Evolutionary conservation across 352 stramenopile species (phyloP).

Genomic region (Blastocystis sp.): DNA sequence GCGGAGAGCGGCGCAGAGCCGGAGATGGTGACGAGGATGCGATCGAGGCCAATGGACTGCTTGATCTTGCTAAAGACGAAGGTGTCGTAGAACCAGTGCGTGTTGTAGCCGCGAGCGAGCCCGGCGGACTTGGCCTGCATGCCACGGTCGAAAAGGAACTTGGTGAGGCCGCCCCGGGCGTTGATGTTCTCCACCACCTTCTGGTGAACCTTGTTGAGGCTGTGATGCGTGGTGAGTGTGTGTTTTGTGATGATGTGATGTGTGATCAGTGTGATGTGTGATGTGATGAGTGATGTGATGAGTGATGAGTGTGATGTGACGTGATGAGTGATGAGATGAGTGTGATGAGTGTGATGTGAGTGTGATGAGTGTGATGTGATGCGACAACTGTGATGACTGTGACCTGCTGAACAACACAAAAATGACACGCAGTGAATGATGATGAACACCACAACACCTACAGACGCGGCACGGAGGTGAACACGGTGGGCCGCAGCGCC

Average conservation of each 20-base stretch:
- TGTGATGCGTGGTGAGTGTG: not conserved
- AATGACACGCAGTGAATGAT: not conserved
- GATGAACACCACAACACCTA: not conserved
- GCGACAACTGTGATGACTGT: too few species aligned
- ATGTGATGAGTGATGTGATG: not conserved
- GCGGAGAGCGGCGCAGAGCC: conserved; percentile 49
- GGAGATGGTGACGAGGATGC: conserved; percentile 24
- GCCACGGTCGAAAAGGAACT: conserved; percentile 78
- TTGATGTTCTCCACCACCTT: conserved; percentile 66
- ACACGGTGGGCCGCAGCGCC: conserved; percentile 41
- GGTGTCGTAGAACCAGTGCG: conserved; percentile 72
- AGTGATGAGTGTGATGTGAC: too few species aligned
- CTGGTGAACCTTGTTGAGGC: conserved; percentile 55
- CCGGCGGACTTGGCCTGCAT: conserved; percentile 75
- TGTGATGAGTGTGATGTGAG: too few species aligned
- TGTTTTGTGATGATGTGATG: not conserved
- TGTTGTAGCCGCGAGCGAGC: conserved; percentile 75
- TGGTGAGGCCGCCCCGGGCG: conserved; percentile 75
- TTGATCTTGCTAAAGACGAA: conserved; percentile 39
- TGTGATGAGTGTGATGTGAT: too few species aligned
- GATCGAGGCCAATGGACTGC: conserved; percentile 11
- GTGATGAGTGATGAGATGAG: not conserved
- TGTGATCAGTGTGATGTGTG: not conserved
- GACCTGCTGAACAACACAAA: not conserved
- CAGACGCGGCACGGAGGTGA: conserved; percentile 44